Base-by-base conservation (phyloP, 2,329 filamentous ascomycete species). In the Talaromyces sp. region DNA sequence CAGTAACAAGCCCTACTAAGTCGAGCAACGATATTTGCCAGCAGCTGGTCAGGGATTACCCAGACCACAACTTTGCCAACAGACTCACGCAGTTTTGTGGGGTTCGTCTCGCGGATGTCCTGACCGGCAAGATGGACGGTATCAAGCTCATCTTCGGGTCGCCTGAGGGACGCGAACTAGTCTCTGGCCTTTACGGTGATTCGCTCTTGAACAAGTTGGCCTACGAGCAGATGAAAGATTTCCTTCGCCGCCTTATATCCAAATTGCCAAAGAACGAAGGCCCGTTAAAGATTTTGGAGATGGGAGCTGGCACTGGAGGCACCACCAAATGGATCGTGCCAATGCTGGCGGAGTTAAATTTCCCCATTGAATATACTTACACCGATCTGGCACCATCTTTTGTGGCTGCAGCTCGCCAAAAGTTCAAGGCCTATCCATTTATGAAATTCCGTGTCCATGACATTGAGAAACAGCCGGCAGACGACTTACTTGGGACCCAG, bases 121-220 rank as follows among this genome's bases (percentile, higher is more conserved):
- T 83, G 0, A 68, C 68, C 0, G 81, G 80, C 0, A 62, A 67
- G 0, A 66, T 65, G 0, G 78, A 83, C 56, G 72, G 74, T 3
- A 37, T 83, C 0, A 62, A 70, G 1, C 58, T 83, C 1, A 66
- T 83, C 1, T 83, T 83, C 43, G 72, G 73, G 0, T 72, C 71
- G 31, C 64, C 65, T 10, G 62, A 68, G 3, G 70, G 69, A 11
- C 67, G 70, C 0, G 63, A 68, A 11, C 64, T 76, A 4, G 62
- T 81, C 0, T 75, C 74, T 19, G 74, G 79, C 31, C 70, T 79
- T 0, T 82, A 82, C 61, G 67, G 67, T 1, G 70, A 70, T 35
- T 66, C 62, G 27, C 73, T 71, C 0, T 52, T 66, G 24, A 64
- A 47, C 19, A 11, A 35, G 37, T 43, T 75, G 16, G 68, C 68